phyloP scores from a whole-genome alignment of 1,139 yeast genomes.

The Wickerhamomyces sp. region DNA sequence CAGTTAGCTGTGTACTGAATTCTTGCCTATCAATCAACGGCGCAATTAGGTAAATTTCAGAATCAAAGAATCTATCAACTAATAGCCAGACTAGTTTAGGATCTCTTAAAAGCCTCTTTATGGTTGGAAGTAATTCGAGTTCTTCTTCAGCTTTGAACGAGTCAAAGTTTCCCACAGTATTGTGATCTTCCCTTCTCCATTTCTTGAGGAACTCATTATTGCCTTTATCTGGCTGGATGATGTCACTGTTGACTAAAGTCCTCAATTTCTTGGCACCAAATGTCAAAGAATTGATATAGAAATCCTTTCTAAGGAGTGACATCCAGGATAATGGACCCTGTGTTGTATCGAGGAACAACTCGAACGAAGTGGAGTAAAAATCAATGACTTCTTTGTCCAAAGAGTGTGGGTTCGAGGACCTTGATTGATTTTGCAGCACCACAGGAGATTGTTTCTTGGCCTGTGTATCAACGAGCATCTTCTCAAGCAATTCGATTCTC shows the following conservation, averaged over 20 bases:
- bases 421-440: background rate
- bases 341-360: too few relatives aligned
- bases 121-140: too few relatives aligned
- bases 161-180: background rate
- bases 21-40: constrained; percentile 36
- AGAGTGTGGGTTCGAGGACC: background rate
- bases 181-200: constrained; percentile 9
- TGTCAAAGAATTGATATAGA: constrained; percentile 22
- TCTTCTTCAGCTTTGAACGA: background rate
- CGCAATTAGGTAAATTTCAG: constrained; percentile 36
- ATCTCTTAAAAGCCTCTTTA: constrained; percentile 41
- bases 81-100: constrained; percentile 40
- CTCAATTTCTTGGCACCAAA: constrained; percentile 7
- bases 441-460: background rate
- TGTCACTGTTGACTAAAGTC: constrained; percentile 2
- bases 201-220: constrained; percentile 7
- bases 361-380: too few relatives aligned
- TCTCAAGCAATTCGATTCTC: too few relatives aligned
- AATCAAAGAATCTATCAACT: constrained; percentile 39
- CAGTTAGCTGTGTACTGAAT: constrained; percentile 25
- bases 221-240: constrained; percentile 4
- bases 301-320: constrained; percentile 34
- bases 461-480: too few relatives aligned
- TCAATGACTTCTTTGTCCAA: constrained; percentile 2
- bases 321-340: constrained; percentile 43